Conservation (phyloP, 345 rosid genomes). For the Kernera saxatilis region DNA sequence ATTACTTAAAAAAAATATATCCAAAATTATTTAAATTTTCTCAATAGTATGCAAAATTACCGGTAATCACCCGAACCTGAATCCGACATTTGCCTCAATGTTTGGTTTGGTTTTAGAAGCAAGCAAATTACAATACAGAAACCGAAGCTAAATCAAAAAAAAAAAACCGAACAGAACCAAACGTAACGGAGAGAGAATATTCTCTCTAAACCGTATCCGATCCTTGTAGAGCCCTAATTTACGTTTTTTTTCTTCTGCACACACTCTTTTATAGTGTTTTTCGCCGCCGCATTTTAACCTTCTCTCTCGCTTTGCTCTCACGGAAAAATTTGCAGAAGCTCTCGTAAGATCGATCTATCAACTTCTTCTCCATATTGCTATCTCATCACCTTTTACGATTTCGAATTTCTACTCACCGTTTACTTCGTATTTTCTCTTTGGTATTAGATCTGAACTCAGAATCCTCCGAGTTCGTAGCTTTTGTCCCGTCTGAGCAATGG, state of each 20-base stretch:
- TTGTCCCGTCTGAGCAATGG: conserved; percentile 50
- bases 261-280: not conserved
- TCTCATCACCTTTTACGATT: not conserved
- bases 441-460: conserved; percentile 49
- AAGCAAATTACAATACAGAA: not conserved
- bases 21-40: too few species aligned
- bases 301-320: not conserved
- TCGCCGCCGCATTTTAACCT: not conserved
- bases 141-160: not conserved
- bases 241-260: not conserved
- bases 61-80: too few species aligned
- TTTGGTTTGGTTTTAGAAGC: not conserved
- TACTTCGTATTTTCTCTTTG: not conserved
- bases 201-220: not conserved
- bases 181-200: not conserved
- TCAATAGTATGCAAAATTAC: too few species aligned
- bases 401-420: not conserved
- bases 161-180: conserved; percentile 10
- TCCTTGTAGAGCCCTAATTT: not conserved
- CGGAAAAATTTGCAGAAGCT: not conserved
- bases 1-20: too few species aligned
- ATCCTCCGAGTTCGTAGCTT: conserved; percentile 24
- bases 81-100: not conserved
- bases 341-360: not conserved
- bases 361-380: not conserved